Evolutionary conservation across 352 stramenopile species (phyloP), one percentile per base, ranked within the genome.

Genomic region (Globisporangium abappressorium): DNA sequence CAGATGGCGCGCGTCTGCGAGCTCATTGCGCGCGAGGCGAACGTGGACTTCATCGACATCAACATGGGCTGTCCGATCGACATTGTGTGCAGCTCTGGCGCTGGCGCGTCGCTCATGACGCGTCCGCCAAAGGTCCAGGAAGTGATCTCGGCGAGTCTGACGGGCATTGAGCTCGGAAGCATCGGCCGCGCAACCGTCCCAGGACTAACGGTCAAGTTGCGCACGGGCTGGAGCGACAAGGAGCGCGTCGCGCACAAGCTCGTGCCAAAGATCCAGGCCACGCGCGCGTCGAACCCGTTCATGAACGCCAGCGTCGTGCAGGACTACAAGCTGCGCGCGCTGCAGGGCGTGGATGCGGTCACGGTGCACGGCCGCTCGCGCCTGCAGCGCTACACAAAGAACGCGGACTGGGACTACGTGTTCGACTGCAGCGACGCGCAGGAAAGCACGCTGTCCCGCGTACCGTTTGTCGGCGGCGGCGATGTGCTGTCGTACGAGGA

Each of bases 41-140:
- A 97, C 34, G 81, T 99, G 26, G 97, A 99, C 82, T 99, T 99
- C 85, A 87, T 99, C 36, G 98, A 99, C 81, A 92, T 99, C 72
- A 99, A 99, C 86, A 94, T 99, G 77, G 98, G 98, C 55, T 99
- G 98, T 79, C 98, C 98, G 14, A 98, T 99, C 66, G 98, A 99
- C 76, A 76, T 99, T 36, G 87, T 97, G 67, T 95, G 85, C 61
- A 79, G 84, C 58, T 69, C 86, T 49, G 92, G 92, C 24, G 91
- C 93, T 24, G 98, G 98, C 22, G 90, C 96, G 7, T 84, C 92
- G 47, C 80, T 99, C 38, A 99, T 99, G 97, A 94, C 89, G 33
- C 82, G 92, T 20, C 86, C 94, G 9, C 91, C 91, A 28, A 92
- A 94, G 22, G 69, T 99, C 5, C 75, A 92, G 43, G 87, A 92